phyloP scores from a whole-genome alignment of 345 rosid genomes.

The Euphorbia lathyris region DNA sequence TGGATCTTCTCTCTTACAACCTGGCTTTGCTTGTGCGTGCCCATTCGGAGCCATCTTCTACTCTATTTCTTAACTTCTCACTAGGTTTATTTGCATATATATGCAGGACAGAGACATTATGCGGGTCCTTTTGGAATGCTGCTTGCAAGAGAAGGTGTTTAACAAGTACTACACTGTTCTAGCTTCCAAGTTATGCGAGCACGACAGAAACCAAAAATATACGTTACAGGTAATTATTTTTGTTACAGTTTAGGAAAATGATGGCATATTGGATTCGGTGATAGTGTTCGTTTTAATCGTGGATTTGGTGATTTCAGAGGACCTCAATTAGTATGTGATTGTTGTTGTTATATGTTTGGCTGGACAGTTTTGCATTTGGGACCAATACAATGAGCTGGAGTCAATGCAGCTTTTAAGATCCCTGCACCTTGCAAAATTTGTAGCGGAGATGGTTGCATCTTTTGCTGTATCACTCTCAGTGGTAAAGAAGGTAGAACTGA shows the following conservation, averaged over 20 bases:
- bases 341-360: not conserved
- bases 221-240: slow-evolving; percentile 70
- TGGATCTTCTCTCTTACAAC: no score
- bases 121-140: slow-evolving; percentile 84
- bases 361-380: slow-evolving; percentile 81
- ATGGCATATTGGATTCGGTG: no score
- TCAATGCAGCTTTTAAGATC: slow-evolving; percentile 67
- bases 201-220: slow-evolving; percentile 83
- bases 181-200: slow-evolving; percentile 77
- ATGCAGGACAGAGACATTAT: slow-evolving; percentile 87
- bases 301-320: no score
- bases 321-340: not conserved
- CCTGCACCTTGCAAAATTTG: slow-evolving; percentile 83
- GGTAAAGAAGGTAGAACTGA: slow-evolving; percentile 60
- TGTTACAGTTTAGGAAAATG: not conserved
- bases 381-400: slow-evolving; percentile 80
- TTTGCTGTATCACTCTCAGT: slow-evolving; percentile 74
- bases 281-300: no score
- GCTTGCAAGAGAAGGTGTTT: slow-evolving; percentile 81
- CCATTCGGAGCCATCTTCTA: not conserved
- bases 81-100: not conserved
- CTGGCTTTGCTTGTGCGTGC: no score
- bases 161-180: slow-evolving; percentile 79
- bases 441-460: slow-evolving; percentile 69
- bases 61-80: not conserved